Conservation (phyloP, 148 eudicot genomes). For the Cornus florida region DNA sequence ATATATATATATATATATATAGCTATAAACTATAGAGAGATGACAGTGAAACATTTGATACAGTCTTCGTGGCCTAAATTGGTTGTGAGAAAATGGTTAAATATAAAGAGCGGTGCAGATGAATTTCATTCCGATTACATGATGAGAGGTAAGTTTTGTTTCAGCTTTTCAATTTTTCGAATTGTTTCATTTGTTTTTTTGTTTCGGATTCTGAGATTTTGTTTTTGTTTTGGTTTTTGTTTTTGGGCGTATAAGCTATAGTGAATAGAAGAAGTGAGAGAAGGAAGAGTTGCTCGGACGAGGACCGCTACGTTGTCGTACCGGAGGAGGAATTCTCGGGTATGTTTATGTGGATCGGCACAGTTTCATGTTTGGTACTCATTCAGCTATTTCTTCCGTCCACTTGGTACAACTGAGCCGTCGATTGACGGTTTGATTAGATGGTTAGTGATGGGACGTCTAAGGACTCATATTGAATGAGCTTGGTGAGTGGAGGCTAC, state of each 20-base stretch:
- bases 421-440: neutral
- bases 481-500: neutral
- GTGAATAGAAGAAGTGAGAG: slow-evolving; percentile 31
- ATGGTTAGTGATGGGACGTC: neutral
- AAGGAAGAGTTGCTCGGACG: slow-evolving; percentile 62
- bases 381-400: neutral
- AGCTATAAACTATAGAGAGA: neutral
- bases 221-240: too few species aligned
- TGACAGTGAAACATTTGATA: slow-evolving; percentile 6
- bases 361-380: neutral
- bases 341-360: slow-evolving; percentile 16
- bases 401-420: neutral
- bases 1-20: neutral
- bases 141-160: slow-evolving; percentile 30
- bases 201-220: neutral
- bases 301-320: slow-evolving; percentile 44
- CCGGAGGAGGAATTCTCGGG: slow-evolving; percentile 65
- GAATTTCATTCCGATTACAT: slow-evolving; percentile 49
- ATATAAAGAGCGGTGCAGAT: slow-evolving; percentile 40
- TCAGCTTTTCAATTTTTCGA: neutral
- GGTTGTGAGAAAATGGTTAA: slow-evolving; percentile 61
- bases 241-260: slow-evolving; percentile 16
- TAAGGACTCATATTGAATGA: neutral
- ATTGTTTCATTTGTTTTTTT: neutral
- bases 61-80: slow-evolving; percentile 66